Evolutionary conservation across 2,329 filamentous ascomycete species (phyloP).

Genomic region (Pseudogymnoascus sp.): DNA sequence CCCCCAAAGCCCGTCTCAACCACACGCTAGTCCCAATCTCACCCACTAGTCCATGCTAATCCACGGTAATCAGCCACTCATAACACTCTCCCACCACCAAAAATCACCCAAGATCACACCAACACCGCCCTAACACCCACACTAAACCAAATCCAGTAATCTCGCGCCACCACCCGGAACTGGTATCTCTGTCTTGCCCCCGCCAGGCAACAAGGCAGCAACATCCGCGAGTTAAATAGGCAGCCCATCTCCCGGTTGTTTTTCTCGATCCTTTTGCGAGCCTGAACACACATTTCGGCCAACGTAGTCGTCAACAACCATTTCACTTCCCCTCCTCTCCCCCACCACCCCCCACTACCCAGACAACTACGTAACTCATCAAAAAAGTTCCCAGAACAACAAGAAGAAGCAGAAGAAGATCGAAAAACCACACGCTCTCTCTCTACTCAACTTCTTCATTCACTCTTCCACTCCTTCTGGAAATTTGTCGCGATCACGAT

Average conservation of each 20-base stretch:
- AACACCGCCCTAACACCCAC: neutral
- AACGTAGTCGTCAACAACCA: conserved; percentile 20
- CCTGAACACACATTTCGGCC: conserved; percentile 20
- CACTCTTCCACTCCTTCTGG: neutral
- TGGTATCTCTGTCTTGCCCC: conserved; percentile 5
- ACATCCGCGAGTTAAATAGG: conserved; percentile 13
- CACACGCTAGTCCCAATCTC: neutral
- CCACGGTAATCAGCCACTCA: neutral
- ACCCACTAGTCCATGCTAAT: neutral
- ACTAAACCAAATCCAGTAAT: neutral
- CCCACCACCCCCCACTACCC: conserved; percentile 11
- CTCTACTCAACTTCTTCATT: neutral
- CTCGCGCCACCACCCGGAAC: neutral
- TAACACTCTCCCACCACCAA: conserved; percentile 4
- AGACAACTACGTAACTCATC: conserved; percentile 9
- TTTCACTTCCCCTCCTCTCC: conserved; percentile 1
- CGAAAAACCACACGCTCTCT: neutral
- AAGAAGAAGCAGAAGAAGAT: neutral
- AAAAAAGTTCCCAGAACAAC: neutral
- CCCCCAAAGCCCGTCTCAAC: neutral
- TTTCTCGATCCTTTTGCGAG: conserved; percentile 10
- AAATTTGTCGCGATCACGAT: conserved; percentile 8
- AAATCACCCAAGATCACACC: conserved; percentile 6
- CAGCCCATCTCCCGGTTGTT: conserved; percentile 21
- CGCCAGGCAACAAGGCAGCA: conserved; percentile 6